phyloP scores from a whole-genome alignment of 805 yeast species.

The Wickerhamiella sergipiensis region DNA sequence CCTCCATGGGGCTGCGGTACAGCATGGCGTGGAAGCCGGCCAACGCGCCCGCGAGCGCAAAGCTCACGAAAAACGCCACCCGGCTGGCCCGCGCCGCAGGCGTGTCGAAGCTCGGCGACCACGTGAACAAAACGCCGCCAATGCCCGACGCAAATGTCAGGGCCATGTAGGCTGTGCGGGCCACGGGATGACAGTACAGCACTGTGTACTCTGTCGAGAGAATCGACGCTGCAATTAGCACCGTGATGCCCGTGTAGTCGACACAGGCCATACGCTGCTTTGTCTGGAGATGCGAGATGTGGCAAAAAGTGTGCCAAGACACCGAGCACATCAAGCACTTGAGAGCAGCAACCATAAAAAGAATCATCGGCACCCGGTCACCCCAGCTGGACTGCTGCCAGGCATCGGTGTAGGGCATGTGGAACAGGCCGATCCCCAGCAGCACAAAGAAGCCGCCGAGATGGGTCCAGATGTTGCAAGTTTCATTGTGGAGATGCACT shows the following conservation, averaged over 20 bases:
- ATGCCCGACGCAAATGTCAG: constrained; percentile 55
- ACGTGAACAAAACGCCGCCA: constrained; percentile 64
- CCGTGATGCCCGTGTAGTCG: constrained; percentile 89
- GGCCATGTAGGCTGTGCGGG: constrained; percentile 38
- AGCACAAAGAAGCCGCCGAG: constrained; percentile 51
- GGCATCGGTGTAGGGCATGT: constrained; percentile 48
- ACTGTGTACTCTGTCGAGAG: constrained; percentile 75
- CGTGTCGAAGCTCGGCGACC: constrained; percentile 85
- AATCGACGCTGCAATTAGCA: constrained; percentile 78
- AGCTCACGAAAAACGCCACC: constrained; percentile 63
- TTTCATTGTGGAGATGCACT: constrained; percentile 64
- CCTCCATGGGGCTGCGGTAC: constrained; percentile 40
- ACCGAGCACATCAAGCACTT: constrained; percentile 69
- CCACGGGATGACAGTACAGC: constrained; percentile 43
- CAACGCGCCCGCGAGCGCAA: constrained; percentile 61
- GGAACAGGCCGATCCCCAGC: constrained; percentile 40
- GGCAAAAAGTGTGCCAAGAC: constrained; percentile 84
- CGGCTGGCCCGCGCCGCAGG: constrained; percentile 74
- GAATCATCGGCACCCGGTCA: constrained; percentile 41
- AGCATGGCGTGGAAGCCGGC: constrained; percentile 45
- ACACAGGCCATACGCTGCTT: constrained; percentile 79
- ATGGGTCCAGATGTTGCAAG: constrained; percentile 91
- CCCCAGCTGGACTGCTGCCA: constrained; percentile 30
- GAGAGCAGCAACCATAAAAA: constrained; percentile 58
- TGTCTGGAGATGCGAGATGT: constrained; percentile 47